Conservation (phyloP, 306 rosid species). For the Cucumis sativus region Cucumber_9930_V3 NC_026658.2:3409501-3410000, state of each 20-base stretch:
- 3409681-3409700: not conserved
- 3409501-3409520: conserved; percentile 3
- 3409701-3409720: not conserved
- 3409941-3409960: too few relatives aligned
- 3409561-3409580: conserved; percentile 1
- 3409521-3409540: conserved; percentile 5
- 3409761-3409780: not conserved
- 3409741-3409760: not conserved
- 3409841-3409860: too few relatives aligned
- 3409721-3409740: not conserved
- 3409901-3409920: too few relatives aligned
- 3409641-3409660: not conserved
- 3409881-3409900: too few relatives aligned
- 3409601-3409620: not conserved
- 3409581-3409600: conserved; percentile 4
- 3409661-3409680: not conserved
- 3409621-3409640: not conserved
- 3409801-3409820: not conserved
- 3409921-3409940: too few relatives aligned
- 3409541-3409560: not conserved
- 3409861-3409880: too few relatives aligned
- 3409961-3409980: too few relatives aligned
- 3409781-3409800: not conserved
- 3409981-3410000: too few relatives aligned
- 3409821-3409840: too few relatives aligned